Conservation (phyloP, 2,329 filamentous ascomycete species). For the Lomentospora prolificans region DNA sequence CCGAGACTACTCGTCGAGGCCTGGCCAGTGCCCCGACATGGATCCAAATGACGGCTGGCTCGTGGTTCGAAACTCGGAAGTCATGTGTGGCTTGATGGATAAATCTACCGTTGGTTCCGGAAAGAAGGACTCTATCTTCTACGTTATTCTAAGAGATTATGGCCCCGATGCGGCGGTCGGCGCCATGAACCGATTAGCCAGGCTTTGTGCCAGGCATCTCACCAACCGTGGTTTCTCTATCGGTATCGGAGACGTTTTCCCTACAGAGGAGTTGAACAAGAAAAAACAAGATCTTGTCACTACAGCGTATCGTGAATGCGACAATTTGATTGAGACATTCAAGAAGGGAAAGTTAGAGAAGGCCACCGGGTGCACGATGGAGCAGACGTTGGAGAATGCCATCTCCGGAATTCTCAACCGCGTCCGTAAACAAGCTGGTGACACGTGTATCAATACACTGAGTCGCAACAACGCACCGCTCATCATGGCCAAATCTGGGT, state of each 20-base stretch:
- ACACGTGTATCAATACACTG: constrained; percentile 80
- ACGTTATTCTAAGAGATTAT: constrained; percentile 90
- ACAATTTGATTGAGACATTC: constrained; percentile 73
- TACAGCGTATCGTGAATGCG: constrained; percentile 69
- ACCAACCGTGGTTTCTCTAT: constrained; percentile 93
- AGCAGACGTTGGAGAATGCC: constrained; percentile 81
- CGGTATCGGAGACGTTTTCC: constrained; percentile 89
- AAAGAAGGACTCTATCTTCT: constrained; percentile 97
- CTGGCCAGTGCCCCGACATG: constrained; percentile 54
- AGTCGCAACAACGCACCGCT: constrained; percentile 88
- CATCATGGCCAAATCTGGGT: constrained; percentile 95
- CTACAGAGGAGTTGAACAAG: constrained; percentile 57
- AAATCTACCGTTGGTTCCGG: constrained; percentile 94
- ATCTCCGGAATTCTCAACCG: constrained; percentile 88
- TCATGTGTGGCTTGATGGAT: constrained; percentile 97
- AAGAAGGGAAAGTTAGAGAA: constrained; percentile 75
- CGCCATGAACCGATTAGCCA: constrained; percentile 90
- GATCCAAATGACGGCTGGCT: constrained; percentile 84
- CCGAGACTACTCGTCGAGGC: constrained; percentile 61
- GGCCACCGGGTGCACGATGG: constrained; percentile 79
- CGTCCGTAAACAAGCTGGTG: constrained; percentile 83
- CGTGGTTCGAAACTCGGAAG: constrained; percentile 88
- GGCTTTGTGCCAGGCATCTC: constrained; percentile 78
- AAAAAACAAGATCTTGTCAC: constrained; percentile 70
- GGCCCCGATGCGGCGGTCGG: constrained; percentile 79